Conservation (phyloP, 2,329 filamentous ascomycete species). For the Hypoxylon sp. region DNA sequence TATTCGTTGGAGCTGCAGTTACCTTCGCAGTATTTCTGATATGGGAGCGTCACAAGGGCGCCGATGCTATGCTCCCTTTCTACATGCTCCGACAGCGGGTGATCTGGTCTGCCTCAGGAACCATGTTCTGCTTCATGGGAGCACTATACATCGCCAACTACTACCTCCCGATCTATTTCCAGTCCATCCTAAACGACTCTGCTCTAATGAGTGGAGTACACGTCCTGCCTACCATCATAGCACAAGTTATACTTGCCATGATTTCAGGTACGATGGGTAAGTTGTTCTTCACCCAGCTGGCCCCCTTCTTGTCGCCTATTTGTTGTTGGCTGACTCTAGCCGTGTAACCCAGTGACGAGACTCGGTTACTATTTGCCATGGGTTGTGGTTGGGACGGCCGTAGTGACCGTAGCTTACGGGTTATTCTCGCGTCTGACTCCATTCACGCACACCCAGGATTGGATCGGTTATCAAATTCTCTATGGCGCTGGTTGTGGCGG, state of each 20-base stretch:
- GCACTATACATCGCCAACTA: conserved; percentile 58
- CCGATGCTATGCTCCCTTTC: conserved; percentile 60
- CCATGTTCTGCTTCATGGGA: conserved; percentile 8
- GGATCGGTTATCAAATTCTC: conserved; percentile 13
- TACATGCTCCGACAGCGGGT: conserved; percentile 56
- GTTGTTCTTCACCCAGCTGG: neutral
- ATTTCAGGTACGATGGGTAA: conserved; percentile 3
- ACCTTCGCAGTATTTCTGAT: conserved; percentile 50
- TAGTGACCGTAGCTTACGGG: neutral
- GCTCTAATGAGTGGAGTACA: conserved; percentile 39
- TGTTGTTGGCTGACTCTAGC: neutral
- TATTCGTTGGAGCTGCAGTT: conserved; percentile 54
- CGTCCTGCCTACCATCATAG: conserved; percentile 30
- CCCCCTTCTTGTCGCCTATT: neutral
- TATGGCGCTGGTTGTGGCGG: conserved; percentile 1
- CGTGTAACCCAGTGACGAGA: neutral
- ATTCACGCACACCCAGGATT: neutral
- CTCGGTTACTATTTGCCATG: conserved; percentile 15
- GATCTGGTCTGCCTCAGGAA: conserved; percentile 55
- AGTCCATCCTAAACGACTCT: conserved; percentile 29
- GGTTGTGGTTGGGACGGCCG: neutral
- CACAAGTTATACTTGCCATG: conserved; percentile 50
- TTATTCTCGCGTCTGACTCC: conserved; percentile 1
- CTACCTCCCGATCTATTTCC: conserved; percentile 44
- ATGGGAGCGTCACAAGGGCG: conserved; percentile 57